Percentiles rank a stretch among this genome's conserved stretches.
phyloP scores from a whole-genome alignment of 192 early-diverging fungal genomes.

The Linnemannia schmuckeri region DNA sequence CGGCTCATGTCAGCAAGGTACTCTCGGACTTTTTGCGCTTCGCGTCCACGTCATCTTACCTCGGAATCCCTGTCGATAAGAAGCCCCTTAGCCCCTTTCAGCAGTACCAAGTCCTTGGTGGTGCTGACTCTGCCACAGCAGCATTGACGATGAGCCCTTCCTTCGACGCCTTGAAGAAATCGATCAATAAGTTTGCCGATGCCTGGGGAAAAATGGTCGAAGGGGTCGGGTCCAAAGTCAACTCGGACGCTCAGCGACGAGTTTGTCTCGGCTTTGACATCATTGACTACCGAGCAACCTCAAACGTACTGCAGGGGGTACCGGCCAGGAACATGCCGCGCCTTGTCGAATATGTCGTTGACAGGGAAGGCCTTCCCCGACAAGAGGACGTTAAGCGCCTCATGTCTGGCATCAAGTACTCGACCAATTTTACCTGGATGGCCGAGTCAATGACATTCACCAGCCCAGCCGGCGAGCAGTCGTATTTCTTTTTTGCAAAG shows the following conservation, averaged over 20 bases:
- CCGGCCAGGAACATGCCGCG: background rate
- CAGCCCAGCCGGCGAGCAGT: background rate
- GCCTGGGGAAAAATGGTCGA: conserved; percentile 10
- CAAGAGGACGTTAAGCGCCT: conserved; percentile 7
- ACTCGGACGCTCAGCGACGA: background rate
- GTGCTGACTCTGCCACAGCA: too few relatives aligned
- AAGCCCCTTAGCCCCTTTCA: background rate
- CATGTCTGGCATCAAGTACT: conserved; percentile 27
- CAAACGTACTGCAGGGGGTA: conserved; percentile 4
- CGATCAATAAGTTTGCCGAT: conserved; percentile 17
- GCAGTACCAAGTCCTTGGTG: background rate
- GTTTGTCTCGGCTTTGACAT: conserved; percentile 29
- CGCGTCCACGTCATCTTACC: conserved; percentile 11
- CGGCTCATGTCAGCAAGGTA: conserved; percentile 18
- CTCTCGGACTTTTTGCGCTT: conserved; percentile 19
- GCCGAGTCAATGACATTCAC: conserved; percentile 20
- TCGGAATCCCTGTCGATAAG: conserved; percentile 12
- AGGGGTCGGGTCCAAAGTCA: conserved; percentile 2
- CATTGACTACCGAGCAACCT: background rate
- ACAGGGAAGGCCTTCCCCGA: background rate
- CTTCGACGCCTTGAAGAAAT: background rate
- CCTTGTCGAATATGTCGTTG: conserved; percentile 10
- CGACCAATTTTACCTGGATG: conserved; percentile 23
- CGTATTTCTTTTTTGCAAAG: conserved; percentile 16
- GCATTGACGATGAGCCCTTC: background rate